Conservation (phyloP, 208 protist species). For the Porcisia deanei region DNA sequence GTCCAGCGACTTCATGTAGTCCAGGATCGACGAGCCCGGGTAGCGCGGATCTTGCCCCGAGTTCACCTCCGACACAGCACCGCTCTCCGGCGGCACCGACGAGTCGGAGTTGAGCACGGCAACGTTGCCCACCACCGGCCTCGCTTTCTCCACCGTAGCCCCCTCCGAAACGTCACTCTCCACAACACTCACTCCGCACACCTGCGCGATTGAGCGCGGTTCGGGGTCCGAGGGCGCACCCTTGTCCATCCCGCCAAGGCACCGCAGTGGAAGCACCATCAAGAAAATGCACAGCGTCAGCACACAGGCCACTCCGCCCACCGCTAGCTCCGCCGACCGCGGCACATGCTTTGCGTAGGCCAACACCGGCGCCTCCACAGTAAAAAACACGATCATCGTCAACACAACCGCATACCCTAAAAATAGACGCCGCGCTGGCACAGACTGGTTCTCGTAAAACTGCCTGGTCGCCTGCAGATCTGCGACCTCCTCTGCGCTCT, state of each 20-base stretch:
- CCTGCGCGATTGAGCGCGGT: background rate
- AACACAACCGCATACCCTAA: conserved; percentile 34
- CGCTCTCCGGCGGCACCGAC: background rate
- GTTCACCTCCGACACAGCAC: background rate
- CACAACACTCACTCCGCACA: background rate
- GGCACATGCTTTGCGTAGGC: conserved; percentile 29
- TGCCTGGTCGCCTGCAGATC: conserved; percentile 22
- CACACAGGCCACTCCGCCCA: conserved; percentile 37
- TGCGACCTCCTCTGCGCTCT: conserved; percentile 30
- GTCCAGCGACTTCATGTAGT: conserved; percentile 41
- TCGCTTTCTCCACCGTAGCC: background rate
- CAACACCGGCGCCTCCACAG: conserved; percentile 36
- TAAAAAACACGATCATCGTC: conserved; percentile 41
- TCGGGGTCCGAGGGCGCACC: conserved; percentile 22
- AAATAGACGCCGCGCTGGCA: conserved; percentile 32
- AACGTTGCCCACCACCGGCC: background rate
- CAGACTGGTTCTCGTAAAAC: conserved; percentile 34
- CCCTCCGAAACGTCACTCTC: background rate
- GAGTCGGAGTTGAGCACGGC: background rate
- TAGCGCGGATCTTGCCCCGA: conserved; percentile 49
- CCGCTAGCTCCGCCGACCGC: conserved; percentile 23
- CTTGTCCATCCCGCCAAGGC: conserved; percentile 51
- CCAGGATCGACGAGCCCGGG: conserved; percentile 24
- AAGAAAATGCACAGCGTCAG: conserved; percentile 41
- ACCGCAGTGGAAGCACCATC: conserved; percentile 42